Evolutionary conservation across 352 stramenopile genomes (phyloP), one percentile per base, ranked within the genome.

Genomic region (Globisporangium nunn): DNA sequence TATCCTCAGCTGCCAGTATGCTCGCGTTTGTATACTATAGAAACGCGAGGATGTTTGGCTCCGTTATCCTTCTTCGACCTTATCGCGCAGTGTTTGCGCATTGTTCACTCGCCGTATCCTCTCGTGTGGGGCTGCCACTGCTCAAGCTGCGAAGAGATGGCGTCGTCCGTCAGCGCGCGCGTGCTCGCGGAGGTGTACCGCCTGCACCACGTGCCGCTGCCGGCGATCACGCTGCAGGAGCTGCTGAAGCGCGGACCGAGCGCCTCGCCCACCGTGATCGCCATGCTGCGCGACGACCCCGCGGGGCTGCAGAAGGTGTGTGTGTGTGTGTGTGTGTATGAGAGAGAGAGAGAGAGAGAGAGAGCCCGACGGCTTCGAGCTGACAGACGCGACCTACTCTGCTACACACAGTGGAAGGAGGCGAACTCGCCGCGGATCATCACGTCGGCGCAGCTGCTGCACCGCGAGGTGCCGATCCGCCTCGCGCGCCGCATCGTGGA

Each of bases 141-240:
- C 33, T 37, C 33, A 37, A 37, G 33, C 0, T 37, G 23, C 23
- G 23, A 23, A 23, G 23, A 23, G 23, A 66, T 66, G 64, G 45
- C 60, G 6, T 76, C 75, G 49, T 77, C 70, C 47, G 62, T 73
- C 46, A 67, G 66, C 47, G 67, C 78, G 48, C 86, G 86, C 59
- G 78, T 91, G 47, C 62, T 93, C 58, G 75, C 82, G 14, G 82
- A 91, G 60, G 81, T 93, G 52, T 91, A 93, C 62, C 82, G 82
- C 64, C 70, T 86, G 62, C 82, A 93, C 62, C 78, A 93, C 65
- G 80, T 93, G 51, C 82, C 82, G 47, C 59, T 91, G 62, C 80
- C 80, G 28, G 74, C 80, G 15, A 93, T 93, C 66, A 93, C 82
- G 60, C 70, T 93, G 58, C 76, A 88, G 63, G 70, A 78, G 58